Evolutionary conservation across 768 basidiomycete species (phyloP).

Genomic region (Tylopilus felleus): DNA sequence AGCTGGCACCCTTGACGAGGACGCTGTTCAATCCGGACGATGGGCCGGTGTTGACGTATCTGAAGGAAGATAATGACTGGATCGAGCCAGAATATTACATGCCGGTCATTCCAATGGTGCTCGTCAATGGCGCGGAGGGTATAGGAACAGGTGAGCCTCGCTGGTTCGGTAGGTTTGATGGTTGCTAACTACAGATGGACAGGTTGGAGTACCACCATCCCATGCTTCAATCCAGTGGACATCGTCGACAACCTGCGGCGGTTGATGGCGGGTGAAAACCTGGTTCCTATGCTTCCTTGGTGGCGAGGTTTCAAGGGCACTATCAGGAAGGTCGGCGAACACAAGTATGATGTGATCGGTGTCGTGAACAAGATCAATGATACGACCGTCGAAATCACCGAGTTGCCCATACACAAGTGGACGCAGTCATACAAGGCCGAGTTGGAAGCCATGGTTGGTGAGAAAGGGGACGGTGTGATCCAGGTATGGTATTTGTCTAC

Average conservation of each 20-base stretch:
- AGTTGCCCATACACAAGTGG: slow-evolving; percentile 94
- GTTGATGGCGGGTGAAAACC: slow-evolving; percentile 81
- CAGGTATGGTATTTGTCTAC: slow-evolving; percentile 51
- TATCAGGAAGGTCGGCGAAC: slow-evolving; percentile 75
- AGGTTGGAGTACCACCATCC: slow-evolving; percentile 96
- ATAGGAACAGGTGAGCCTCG: slow-evolving; percentile 82
- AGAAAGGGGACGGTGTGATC: slow-evolving; percentile 76
- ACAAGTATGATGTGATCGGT: slow-evolving; percentile 84
- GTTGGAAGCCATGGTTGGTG: slow-evolving; percentile 83
- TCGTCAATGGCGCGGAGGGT: slow-evolving; percentile 94
- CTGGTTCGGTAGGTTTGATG: background rate
- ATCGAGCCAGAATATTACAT: slow-evolving; percentile 97
- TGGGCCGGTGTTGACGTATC: slow-evolving; percentile 78
- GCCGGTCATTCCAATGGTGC: slow-evolving; percentile 82
- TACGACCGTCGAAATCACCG: slow-evolving; percentile 91
- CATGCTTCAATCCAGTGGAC: slow-evolving; percentile 89
- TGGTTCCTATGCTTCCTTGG: slow-evolving; percentile 90
- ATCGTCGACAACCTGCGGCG: slow-evolving; percentile 85
- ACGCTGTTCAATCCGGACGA: slow-evolving; percentile 79
- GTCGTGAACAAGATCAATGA: slow-evolving; percentile 72
- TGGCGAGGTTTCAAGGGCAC: slow-evolving; percentile 94
- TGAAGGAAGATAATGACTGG: slow-evolving; percentile 77
- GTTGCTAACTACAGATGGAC: background rate
- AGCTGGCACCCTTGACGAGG: slow-evolving; percentile 69
- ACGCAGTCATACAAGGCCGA: slow-evolving; percentile 91